These are phyloP conservation scores for Bipolaris oryzae DNA, from an alignment of 2,329 filamentous ascomycete genomes.

Conservation along the genomic window DNA sequence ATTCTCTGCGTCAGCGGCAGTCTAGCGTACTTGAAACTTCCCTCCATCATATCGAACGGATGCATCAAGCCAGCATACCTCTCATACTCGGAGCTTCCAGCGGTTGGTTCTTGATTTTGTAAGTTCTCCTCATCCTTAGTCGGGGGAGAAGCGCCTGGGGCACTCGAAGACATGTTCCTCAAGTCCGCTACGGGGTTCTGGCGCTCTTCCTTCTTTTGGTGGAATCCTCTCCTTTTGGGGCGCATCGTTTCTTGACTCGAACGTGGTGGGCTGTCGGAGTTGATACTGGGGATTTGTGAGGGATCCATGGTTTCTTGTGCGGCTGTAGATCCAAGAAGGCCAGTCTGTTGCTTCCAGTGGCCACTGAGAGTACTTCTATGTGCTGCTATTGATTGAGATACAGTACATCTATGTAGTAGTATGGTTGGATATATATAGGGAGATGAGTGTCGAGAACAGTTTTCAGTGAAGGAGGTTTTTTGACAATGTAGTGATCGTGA, in stretches of 20 bases:
- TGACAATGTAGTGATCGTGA: slow-evolving; percentile 12
- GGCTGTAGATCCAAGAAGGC: neutral
- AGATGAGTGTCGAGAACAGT: neutral
- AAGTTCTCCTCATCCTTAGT: neutral
- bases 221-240: neutral
- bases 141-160: neutral
- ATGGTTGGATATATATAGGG: neutral
- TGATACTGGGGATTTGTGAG: neutral
- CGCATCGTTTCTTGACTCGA: neutral
- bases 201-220: neutral
- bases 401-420: neutral
- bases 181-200: neutral
- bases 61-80: neutral
- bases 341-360: neutral
- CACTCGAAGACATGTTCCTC: slow-evolving; percentile 1
- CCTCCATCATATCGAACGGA: neutral
- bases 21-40: slow-evolving; percentile 3
- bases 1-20: slow-evolving; percentile 3
- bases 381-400: neutral
- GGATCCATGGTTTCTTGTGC: neutral
- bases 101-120: neutral
- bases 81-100: neutral
- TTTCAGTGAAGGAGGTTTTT: neutral
- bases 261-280: neutral
- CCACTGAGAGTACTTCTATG: neutral